phyloP scores from a whole-genome alignment of 108 stramenopile genomes.

The Cyclotella cryptica region DNA sequence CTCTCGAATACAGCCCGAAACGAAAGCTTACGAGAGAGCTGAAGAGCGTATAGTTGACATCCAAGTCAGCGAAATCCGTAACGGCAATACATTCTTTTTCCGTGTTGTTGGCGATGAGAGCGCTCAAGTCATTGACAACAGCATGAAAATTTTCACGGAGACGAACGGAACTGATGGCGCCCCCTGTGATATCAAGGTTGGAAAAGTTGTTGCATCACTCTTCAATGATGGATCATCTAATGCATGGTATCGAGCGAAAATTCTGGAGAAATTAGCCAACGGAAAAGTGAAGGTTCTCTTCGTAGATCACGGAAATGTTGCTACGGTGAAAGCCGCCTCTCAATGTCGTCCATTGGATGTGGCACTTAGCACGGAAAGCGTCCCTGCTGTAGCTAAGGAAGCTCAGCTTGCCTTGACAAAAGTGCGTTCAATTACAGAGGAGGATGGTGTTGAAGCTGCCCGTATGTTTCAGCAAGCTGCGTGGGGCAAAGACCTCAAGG shows the following conservation, averaged over 20 bases:
- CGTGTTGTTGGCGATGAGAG: conserved; percentile 78
- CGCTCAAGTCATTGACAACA: conserved; percentile 81
- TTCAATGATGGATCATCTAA: conserved; percentile 95
- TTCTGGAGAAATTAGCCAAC: conserved; percentile 68
- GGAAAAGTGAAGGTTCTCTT: conserved; percentile 83
- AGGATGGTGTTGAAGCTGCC: conserved; percentile 90
- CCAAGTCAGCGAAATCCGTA: conserved; percentile 90
- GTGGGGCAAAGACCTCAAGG: conserved; percentile 85
- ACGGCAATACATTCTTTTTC: conserved; percentile 93
- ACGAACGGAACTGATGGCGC: conserved; percentile 81
- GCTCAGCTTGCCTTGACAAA: conserved; percentile 78
- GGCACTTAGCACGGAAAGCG: conserved; percentile 70
- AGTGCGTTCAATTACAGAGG: conserved; percentile 73
- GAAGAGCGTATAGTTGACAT: conserved; percentile 67
- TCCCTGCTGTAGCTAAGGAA: conserved; percentile 88
- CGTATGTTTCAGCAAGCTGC: conserved; percentile 73
- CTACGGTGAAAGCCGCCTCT: conserved; percentile 71
- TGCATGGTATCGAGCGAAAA: conserved; percentile 97
- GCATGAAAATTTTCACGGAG: conserved; percentile 89
- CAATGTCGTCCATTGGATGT: conserved; percentile 90
- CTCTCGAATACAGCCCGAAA: conserved; percentile 28
- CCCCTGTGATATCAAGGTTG: conserved; percentile 83
- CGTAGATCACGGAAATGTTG: conserved; percentile 97
- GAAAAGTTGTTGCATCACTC: conserved; percentile 91
- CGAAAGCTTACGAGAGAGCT: conserved; percentile 56